Base-by-base conservation (phyloP, 1,284 basidiomycete genomes). In the Abortiporus biennis region DNA sequence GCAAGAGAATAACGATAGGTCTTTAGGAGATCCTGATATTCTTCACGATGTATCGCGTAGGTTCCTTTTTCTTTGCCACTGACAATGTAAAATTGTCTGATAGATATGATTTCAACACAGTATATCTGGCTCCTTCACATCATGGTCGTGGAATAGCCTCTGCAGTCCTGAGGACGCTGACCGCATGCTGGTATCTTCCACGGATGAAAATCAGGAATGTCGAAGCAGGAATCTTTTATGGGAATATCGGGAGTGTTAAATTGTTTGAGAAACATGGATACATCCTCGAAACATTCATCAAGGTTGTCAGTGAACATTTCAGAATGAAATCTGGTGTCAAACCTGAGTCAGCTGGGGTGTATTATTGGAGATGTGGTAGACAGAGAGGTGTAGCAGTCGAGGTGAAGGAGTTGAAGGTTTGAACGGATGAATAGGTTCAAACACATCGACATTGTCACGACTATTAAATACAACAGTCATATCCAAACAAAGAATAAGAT, bases 241-340 rank as follows among this genome's bases (percentile, higher is more conserved):
- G 64, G 1, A 83, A 83, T 55, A 48, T 54, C 1, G 77, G 64
- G 0, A 80, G 80, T 47, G 61, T 65, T 6, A 62, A 68, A 29
- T 75, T 79, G 29, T 74, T 81, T 48, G 62, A 71, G 52, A 81
- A 79, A 65, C 75, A 72, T 43, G 76, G 74, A 11, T 82, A 80
- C 47, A 58, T 54, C 25, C 52, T 66, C 45, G 54, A 53, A 41
- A 29, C 65, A n/a, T 54, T 67, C 37, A 61, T 22, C 11, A 24
- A 44, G 6, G 30, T 33, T 15, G 16, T 40, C n/a, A 44, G 15
- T 30, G 23, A n/a, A 15, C 13, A 12, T 39, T 21, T 21, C 6
- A 17, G 15, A 6, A 30, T 24, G 15, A 21, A 39, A 12, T n/a
- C n/a, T 13, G 38, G 38, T 6, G 15, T 27, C 23, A 5, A n/a